Base-by-base conservation (phyloP, 2,329 filamentous ascomycete species). In the Botrytis tulipae region DNA sequence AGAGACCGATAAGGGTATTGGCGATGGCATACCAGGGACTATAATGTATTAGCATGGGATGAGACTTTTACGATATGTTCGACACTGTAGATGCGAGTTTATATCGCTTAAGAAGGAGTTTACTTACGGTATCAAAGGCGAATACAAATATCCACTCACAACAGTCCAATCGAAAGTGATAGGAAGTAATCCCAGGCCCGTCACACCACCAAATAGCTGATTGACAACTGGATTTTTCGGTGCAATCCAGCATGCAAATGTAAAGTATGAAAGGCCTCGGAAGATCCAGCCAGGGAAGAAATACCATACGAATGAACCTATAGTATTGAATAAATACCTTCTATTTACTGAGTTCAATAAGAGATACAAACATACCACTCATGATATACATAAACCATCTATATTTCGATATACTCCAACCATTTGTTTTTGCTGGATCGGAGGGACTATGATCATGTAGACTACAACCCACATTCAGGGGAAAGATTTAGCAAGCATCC, bases 161-260 rank as follows among this genome's bases (percentile, higher is more conserved):
- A 93, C 90, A 8, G 90, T 91, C 91, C 92, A 93, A 83, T 94
- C 92, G 78, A 94, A 93, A 0, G 91, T 93, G 46, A 94, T 88
- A 1, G 92, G 91, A 10, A 93, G 82, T 42, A 94, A 79, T 0
- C 89, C 92, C 5, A 94, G 76, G 0, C 92, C 92, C 0, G 89
- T 91, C 44, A 73, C 70, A 1, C 90, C 91, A 2, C 92, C 92
- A 77, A 94, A 94, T 1, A 94, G 79, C 80, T 94, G 91, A 76
- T 94, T 94, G 57, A 94, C 82, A 16, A 92, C 82, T 0, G 88
- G 84, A 74, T 88, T 93, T 68, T 93, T 84, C 0, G 92, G 92
- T 2, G 87, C 88, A 73, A 93, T 87, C 91, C 91, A 94, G 0
- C 90, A 92, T 10, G 88, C 85, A 79, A 92, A 91, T 18, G 91